Evolutionary conservation across 768 basidiomycete genomes (phyloP), one percentile per base, ranked within the genome.

Genomic region (Russula virescens): DNA sequence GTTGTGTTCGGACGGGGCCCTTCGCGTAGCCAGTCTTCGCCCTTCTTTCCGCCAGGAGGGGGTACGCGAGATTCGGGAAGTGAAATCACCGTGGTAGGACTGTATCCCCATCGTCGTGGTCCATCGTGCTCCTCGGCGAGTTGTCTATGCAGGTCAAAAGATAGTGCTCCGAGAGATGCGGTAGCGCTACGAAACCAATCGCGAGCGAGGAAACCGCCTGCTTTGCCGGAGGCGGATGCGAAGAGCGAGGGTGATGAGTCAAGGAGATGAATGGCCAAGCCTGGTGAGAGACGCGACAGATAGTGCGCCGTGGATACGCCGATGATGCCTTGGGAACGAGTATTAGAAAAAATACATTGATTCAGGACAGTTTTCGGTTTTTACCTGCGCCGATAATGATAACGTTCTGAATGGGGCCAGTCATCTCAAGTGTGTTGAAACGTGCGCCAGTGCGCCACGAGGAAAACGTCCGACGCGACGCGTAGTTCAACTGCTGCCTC

Each of bases 291-390:
- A 26, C 55, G 25, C 31, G 74, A 71, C 47, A 74, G 70, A 68
- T 76, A 76, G 72, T 78, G 78, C 9, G 80, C 79, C 14, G 77
- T 77, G 26, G 74, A 74, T 58, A 77, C 72, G 34, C 80, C 80
- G 58, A 80, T 75, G 68, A 82, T 79, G 38, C 81, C 60, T 55
- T 54, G 21, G 38, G 38, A 23, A 61, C n/a, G 10, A 48, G 43
- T 38, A 25, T 55, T 6, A 6, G 28, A 38, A 26, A 7, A 18
- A 14, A 40, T 1, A 43, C 8, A 3, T 25, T n/a, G 16, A 11
- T 26, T 31, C 3, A 46, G 31, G 38, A 19, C 6, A 25, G 13
- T 40, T 34, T 10, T 28, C 23, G 10, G 45, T 31, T 31, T 21
- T 45, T 55, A 61, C 54, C 81, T 26, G 71, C 74, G 51, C 81